Evolutionary conservation across 2,329 filamentous ascomycete species (phyloP).

Genomic region (Aspergillus phoenicis): DNA sequence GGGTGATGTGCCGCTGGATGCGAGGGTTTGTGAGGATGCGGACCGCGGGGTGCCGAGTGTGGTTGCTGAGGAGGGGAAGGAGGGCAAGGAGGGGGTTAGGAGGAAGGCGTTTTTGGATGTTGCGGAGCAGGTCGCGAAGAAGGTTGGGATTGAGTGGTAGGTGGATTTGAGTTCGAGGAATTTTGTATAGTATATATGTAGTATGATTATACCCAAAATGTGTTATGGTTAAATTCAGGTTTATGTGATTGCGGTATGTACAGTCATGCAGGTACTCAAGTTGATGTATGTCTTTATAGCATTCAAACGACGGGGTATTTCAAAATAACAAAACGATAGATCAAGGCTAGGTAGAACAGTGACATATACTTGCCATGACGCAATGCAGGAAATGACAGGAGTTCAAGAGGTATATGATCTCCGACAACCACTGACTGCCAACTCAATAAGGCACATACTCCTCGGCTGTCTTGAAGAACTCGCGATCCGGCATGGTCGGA

Average conservation of each 20-base stretch:
- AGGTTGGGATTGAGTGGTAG: slow-evolving; percentile 47
- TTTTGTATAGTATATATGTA: slow-evolving; percentile 11
- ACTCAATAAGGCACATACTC: slow-evolving; percentile 17
- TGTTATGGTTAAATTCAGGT: background rate
- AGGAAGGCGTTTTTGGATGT: slow-evolving; percentile 72
- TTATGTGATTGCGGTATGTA: background rate
- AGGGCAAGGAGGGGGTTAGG: slow-evolving; percentile 60
- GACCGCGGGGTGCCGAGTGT: slow-evolving; percentile 88
- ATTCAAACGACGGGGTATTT: background rate
- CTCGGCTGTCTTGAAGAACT: slow-evolving; percentile 34
- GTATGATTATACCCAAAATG: slow-evolving; percentile 14
- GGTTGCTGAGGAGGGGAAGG: slow-evolving; percentile 70
- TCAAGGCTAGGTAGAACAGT: background rate
- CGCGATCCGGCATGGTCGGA: slow-evolving; percentile 32
- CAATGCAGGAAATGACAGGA: background rate
- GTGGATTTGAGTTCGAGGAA: too few relatives aligned
- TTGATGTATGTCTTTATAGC: background rate
- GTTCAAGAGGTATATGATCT: background rate
- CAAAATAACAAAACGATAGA: background rate
- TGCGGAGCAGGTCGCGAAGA: slow-evolving; percentile 57
- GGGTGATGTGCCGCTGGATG: slow-evolving; percentile 85
- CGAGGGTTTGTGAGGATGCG: slow-evolving; percentile 82
- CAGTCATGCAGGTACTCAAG: background rate
- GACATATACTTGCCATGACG: background rate
- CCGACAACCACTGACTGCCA: background rate